Base-by-base conservation (phyloP, 441 rosid species). In the California macrophylla region DNA sequence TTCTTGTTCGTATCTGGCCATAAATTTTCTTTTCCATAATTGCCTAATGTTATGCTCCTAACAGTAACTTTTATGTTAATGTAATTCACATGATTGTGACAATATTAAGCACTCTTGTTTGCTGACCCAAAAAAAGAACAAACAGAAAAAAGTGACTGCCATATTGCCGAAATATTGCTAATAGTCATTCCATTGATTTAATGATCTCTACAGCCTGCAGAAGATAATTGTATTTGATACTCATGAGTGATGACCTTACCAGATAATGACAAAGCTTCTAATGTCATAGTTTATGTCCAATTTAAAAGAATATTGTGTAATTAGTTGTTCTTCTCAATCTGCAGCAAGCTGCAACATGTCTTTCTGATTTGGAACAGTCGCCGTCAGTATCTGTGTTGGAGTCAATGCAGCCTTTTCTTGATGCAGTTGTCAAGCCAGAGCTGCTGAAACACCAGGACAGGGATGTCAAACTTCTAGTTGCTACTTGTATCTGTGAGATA, bases 391-490 rank as follows among this genome's bases (percentile, higher is more conserved):
- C 90, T 47, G 78, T 85, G 23, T 80, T 90, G 75, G 87, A 91
- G 82, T 87, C 87, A 30, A 87, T 93, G 83, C 89, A 91, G 74
- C 97, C 96, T 78, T 87, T 96, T 67, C 84, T 90, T 64, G 80
- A 86, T 78, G 90, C 96, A 66, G 82, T 96, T 80, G 87, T 93
- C 56, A 89, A 87, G 80, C 93, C 96, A 66, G 92, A 86, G 40
- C 74, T 90, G 82, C 85, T 96, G 77, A 86, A 86, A 80, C 97
- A 96, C 87, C 98, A 85, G 80, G 99, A 96, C 76, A 90, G 81
- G 85, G 98, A 96, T 74, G 91, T 87, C 73, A 91, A 89, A 80
- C 98, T 96, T 87, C 89, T 96, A 72, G 88, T 96, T 79, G 98
- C 99, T 13, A 86, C 96, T 28, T 96, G 97, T 71, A 81, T 96